Evolutionary conservation across 805 yeast genomes (phyloP), one percentile per base, ranked within the genome.

Genomic region (Candida dajiaensis): DNA sequence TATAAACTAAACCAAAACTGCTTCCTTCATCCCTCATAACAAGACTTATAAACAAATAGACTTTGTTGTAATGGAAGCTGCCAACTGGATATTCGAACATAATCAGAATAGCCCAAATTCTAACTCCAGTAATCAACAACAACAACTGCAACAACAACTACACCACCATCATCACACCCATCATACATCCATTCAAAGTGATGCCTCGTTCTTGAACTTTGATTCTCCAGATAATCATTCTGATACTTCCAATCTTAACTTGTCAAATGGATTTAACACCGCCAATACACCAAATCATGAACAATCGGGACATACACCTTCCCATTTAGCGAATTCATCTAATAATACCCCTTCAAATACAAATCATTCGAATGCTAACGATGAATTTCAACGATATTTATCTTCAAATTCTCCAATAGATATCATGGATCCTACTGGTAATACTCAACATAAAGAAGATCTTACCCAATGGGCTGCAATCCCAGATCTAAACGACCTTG

Each of bases 211-310:
- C 38, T 40, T 56, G 16, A 50, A 49, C 41, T 56, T 56, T 35
- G 60, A 51, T 41, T 56, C 60, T 13, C 58, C 60, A 2, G 46
- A 47, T 9, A 45, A 36, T 22, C 37, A 48, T 38, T 47, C 52
- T 8, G 55, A 52, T 23, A 35, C 38, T 2, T 29, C 48, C 12
- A 48, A 41, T 37, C 35, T 39, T 15, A 43, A 37, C 40, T 19
- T 40, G 9, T 39, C 25, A 8, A 33, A 18, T 4, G 20, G 38
- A n/a, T 38, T 28, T 38, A 36, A n/a, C 26, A 31, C 23, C 19
- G 33, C 7, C 8, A 16, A 26, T 4, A n/a, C 42, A 6, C 35
- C 37, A 26, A 23, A 41, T 15, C 29, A 41, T 29, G 38, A 25
- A 40, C 16, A 22, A 11, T 10, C 21, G 15, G 44, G 29, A 3